Evolutionary conservation across 2,329 filamentous ascomycete genomes (phyloP), one percentile per base, ranked within the genome.

Genomic region (Alternaria sp.): DNA sequence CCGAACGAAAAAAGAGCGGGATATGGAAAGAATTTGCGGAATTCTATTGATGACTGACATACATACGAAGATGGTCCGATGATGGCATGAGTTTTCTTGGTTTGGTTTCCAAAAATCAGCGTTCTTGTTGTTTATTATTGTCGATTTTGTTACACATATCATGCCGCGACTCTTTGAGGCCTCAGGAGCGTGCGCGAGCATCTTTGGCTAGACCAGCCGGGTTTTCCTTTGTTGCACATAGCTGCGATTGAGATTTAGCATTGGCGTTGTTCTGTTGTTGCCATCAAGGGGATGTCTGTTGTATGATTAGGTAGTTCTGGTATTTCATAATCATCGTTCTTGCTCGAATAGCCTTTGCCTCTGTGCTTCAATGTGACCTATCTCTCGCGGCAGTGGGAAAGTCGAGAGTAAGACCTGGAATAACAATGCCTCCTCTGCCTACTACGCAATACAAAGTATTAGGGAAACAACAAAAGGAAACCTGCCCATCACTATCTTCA

Each of bases 191-290:
- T 49, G 34, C 29, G 58, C 54, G 48, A 31, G 58, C 61, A 60
- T 65, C 62, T 66, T 65, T 66, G 64, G 64, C 64, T 66, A 40
- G 62, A 49, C 56, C 60, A 66, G 62, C 63, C 63, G 42, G 63
- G 59, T 66, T 66, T 66, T 66, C 62, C 46, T 66, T 57, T 66
- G 63, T 60, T 48, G 56, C 56, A 59, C 52, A 59, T 44, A 40
- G 37, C n/a, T 51, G 46, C 31, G 36, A 34, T 51, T 24, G 14
- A 7, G 44, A 8, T 54, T 50, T 39, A 53, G 56, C 51, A 58
- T 50, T 34, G 51, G 56, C 56, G 56, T 58, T 54, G 34, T 51
- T 17, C 26, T 45, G 39, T 55, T 41, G 39, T 23, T 42, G 40
- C 40, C 40, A 45, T 29, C 44, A 26, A 23, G 44, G 44, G 13